phyloP scores from a whole-genome alignment of 495 filamentous ascomycete genomes.

The Tetracladium setigerum region DNA sequence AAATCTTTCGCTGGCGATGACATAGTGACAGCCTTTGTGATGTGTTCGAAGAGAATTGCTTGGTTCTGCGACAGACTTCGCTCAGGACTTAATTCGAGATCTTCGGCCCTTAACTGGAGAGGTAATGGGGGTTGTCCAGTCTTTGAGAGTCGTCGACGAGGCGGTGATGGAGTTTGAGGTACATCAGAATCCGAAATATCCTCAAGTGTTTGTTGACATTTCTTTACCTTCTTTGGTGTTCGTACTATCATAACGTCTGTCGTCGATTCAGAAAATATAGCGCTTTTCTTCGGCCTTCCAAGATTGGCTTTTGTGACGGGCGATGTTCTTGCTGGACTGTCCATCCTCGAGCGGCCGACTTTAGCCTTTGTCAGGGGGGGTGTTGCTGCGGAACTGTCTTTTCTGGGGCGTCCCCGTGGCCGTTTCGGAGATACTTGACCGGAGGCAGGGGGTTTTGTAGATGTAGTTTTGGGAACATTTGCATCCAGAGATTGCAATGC shows the following conservation, averaged over 20 bases:
- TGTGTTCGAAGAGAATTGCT: conserved; percentile 45
- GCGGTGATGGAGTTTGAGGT: conserved; percentile 15
- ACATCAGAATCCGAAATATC: conserved; percentile 62
- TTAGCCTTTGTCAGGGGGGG: conserved; percentile 5
- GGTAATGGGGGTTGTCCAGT: conserved; percentile 13
- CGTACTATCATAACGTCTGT: background rate
- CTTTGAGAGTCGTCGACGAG: conserved; percentile 11
- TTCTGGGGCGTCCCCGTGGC: conserved; percentile 38
- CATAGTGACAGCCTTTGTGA: conserved; percentile 56
- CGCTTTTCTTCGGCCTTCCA: conserved; percentile 19
- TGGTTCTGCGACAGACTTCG: conserved; percentile 29
- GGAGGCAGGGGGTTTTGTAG: conserved; percentile 2
- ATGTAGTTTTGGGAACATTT: conserved; percentile 6
- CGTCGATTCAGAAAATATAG: background rate
- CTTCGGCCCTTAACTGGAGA: conserved; percentile 26
- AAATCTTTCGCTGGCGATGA: conserved; percentile 42
- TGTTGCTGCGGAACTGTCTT: conserved; percentile 17
- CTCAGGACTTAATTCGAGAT: conserved; percentile 14
- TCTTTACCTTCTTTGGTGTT: conserved; percentile 18
- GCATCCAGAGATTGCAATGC: conserved; percentile 11
- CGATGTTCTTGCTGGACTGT: conserved; percentile 10
- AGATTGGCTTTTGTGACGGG: conserved; percentile 9
- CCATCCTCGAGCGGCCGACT: conserved; percentile 35
- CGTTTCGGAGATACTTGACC: conserved; percentile 21
- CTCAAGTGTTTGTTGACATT: conserved; percentile 20